These are phyloP conservation scores for Penicillium bovifimosum DNA, from an alignment of 495 filamentous ascomycete genomes.

Conservation along the genomic window DNA sequence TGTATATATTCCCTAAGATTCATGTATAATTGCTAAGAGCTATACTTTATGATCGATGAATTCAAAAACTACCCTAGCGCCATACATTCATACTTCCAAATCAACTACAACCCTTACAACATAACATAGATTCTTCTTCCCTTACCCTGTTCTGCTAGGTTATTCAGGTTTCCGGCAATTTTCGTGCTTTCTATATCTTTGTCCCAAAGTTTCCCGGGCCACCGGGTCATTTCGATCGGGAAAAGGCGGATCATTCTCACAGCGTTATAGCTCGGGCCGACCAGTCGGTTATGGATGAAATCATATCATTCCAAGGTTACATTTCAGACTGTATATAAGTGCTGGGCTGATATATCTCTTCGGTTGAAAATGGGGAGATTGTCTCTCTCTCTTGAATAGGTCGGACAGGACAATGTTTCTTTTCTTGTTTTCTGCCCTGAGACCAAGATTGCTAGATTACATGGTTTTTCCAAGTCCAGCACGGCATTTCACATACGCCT, in stretches of 20 bases:
- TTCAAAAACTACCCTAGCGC: no score
- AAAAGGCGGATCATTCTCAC: conserved; percentile 14
- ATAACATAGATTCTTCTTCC: no score
- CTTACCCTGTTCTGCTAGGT: background rate
- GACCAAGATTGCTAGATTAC: conserved; percentile 34
- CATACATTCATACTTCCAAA: no score
- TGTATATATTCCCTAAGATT: no score
- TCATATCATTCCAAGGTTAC: background rate
- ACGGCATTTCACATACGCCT: conserved; percentile 18
- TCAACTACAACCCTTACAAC: no score
- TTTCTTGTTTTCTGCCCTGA: conserved; percentile 10
- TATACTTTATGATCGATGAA: no score
- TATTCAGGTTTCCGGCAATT: background rate
- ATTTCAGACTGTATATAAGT: background rate
- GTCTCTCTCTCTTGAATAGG: background rate
- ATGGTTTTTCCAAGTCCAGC: conserved; percentile 27
- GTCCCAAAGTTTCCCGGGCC: conserved; percentile 8
- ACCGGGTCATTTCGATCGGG: conserved; percentile 8
- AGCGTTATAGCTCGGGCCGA: conserved; percentile 15
- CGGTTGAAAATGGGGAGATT: background rate
- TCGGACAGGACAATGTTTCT: conserved; percentile 10
- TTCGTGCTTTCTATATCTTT: background rate
- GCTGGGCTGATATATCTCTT: conserved; percentile 20
- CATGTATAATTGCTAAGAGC: no score
- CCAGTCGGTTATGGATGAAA: conserved; percentile 1